These are phyloP conservation scores for Aureobasidium sp. DNA, from an alignment of 2,329 filamentous ascomycete genomes.

Conservation along the genomic window DNA sequence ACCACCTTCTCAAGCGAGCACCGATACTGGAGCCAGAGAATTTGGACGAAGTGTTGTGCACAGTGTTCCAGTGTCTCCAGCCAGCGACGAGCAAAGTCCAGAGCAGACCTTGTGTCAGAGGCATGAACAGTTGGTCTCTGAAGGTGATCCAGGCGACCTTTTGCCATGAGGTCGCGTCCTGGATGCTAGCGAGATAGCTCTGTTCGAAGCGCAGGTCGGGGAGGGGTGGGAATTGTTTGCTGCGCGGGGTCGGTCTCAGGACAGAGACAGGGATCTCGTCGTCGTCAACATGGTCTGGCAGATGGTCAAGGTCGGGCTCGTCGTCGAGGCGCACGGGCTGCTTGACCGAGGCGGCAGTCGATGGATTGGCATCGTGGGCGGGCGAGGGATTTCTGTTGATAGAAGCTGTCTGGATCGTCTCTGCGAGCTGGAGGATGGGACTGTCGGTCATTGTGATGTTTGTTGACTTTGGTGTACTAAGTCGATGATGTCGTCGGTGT, in stretches of 20 bases:
- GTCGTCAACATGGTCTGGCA: constrained; percentile 43
- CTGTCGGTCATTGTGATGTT: constrained; percentile 25
- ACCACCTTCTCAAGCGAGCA: constrained; percentile 77
- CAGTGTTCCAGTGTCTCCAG: constrained; percentile 82
- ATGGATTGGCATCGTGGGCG: constrained; percentile 69
- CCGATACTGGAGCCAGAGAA: constrained; percentile 71
- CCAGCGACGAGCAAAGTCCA: constrained; percentile 80
- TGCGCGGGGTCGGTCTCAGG: constrained; percentile 48
- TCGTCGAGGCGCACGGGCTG: constrained; percentile 47
- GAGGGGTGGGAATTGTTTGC: constrained; percentile 58
- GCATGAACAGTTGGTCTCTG: constrained; percentile 83
- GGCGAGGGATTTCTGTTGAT: constrained; percentile 67
- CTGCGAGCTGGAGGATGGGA: constrained; percentile 53
- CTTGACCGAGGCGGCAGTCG: constrained; percentile 63
- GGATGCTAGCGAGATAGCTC: constrained; percentile 89
- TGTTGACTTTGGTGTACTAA: not conserved
- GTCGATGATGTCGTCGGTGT: not conserved
- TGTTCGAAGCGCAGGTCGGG: constrained; percentile 93
- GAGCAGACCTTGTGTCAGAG: constrained; percentile 77
- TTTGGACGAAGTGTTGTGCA: constrained; percentile 47
- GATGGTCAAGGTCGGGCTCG: constrained; percentile 25
- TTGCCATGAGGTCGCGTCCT: constrained; percentile 70
- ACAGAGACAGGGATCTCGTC: constrained; percentile 65
- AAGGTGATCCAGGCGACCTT: constrained; percentile 76
- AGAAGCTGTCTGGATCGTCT: constrained; percentile 72